phyloP scores from a whole-genome alignment of 768 basidiomycete species.

The Russula sp. region DNA sequence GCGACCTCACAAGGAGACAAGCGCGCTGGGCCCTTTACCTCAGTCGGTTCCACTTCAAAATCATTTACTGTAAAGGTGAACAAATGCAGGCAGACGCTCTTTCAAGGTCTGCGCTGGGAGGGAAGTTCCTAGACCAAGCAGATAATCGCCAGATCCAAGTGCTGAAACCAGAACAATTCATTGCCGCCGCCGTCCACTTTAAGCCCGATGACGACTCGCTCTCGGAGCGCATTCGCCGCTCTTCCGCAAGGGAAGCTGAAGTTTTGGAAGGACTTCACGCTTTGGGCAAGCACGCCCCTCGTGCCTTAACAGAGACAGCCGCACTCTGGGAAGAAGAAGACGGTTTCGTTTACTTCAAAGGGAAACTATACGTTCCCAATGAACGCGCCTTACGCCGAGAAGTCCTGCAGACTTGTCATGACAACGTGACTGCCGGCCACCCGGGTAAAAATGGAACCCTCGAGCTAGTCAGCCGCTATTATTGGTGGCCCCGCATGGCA shows the following conservation, averaged over 20 bases:
- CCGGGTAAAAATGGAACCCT: neutral
- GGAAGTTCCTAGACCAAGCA: neutral
- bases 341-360: constrained; percentile 28
- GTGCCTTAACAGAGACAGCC: too few relatives aligned
- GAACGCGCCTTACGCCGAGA: neutral
- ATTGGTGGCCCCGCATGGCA: constrained; percentile 27
- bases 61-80: neutral
- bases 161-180: too few relatives aligned
- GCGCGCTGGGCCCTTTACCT: neutral
- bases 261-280: too few relatives aligned
- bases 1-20: neutral
- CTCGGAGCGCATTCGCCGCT: too few relatives aligned
- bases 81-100: neutral
- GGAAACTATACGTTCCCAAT: neutral
- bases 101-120: neutral
- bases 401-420: neutral
- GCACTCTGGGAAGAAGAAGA: constrained; percentile 24
- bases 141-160: neutral
- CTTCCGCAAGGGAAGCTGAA: too few relatives aligned
- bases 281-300: too few relatives aligned
- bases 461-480: constrained; percentile 12
- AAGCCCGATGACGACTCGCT: too few relatives aligned
- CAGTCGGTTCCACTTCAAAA: neutral
- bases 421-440: neutral
- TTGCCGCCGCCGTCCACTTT: too few relatives aligned